Evolutionary conservation across 345 rosid species (phyloP).

Genomic region (Citrus australasica): DNA sequence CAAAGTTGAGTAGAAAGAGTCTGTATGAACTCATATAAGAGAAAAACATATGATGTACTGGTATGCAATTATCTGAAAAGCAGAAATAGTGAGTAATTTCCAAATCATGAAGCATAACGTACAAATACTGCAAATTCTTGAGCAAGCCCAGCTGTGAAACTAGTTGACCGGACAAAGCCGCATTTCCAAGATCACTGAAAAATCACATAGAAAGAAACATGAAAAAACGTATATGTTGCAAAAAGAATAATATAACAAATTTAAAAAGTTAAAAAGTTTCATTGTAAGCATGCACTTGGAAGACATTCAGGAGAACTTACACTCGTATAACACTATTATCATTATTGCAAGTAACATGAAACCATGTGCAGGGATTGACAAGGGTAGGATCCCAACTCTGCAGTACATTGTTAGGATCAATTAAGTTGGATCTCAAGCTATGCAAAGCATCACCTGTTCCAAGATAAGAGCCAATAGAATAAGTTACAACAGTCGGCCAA

Average conservation of each 20-base stretch:
- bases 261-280: not conserved
- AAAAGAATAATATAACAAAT: not conserved
- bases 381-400: constrained; percentile 99
- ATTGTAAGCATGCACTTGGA: not conserved
- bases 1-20: not conserved
- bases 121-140: constrained; percentile 94
- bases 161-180: constrained; percentile 88
- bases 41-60: not conserved
- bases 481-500: not conserved
- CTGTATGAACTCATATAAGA: not conserved
- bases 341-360: constrained; percentile 92
- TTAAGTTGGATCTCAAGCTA: constrained; percentile 61
- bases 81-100: not conserved
- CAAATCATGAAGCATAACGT: constrained; percentile 25
- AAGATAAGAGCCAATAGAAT: constrained; percentile 11
- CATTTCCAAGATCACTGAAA: constrained; percentile 91
- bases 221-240: not conserved
- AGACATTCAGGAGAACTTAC: constrained; percentile 38
- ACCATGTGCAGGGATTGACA: constrained; percentile 98
- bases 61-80: not conserved
- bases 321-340: constrained; percentile 95
- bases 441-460: constrained; percentile 94
- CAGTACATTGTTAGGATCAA: constrained; percentile 87
- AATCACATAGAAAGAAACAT: constrained; percentile 9
- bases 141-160: constrained; percentile 92